Evolutionary conservation across 2,329 filamentous ascomycete genomes (phyloP), one percentile per base, ranked within the genome.

Genomic region (Sporothrix inflata): DNA sequence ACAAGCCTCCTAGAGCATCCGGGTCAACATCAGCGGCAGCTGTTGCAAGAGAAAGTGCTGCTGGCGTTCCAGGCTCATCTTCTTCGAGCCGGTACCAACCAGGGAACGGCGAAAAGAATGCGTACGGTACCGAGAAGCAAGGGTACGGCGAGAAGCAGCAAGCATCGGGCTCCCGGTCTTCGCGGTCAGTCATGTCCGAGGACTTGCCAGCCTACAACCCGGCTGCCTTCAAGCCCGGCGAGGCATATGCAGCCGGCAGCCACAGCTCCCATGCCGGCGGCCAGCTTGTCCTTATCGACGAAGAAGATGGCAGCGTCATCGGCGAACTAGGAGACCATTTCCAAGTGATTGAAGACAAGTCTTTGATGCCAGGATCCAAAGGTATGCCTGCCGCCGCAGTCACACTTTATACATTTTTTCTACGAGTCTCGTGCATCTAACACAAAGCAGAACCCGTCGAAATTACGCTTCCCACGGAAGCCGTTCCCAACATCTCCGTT

Each of bases 281-380:
- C 19, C 90, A 96, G 80, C 95, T 98, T 76, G 95, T 99, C 5
- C 86, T 99, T 11, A 86, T 99, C 19, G 94, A 99, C 78, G 96
- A 99, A 81, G 95, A 98, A 79, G 92, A 99, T 82, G 96, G 96
- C 69, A 97, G 93, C 77, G 92, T 99, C 9, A 92, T 99, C 38
- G 96, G 96, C 61, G 95, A 99, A 68, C 73, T 77, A 2, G 73
- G 75, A 30, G 74, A 76, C 7, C 74, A 75, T 34, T 75, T 75
- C 45, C 65, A 75, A 34, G 75, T 77, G 21, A 85, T 95, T 19
- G 94, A 98, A 78, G 89, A 94, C 75, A 85, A 88, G 38, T 87
- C 86, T 68, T 86, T 99, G 74, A 89, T 91, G 79, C 90, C 91
- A 19, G 96, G 96, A n/a, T 95, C 92, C 5, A 98, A 99, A 86